phyloP scores from a whole-genome alignment of 2,329 filamentous ascomycete species.

The Diaporthe humulicola region DNA sequence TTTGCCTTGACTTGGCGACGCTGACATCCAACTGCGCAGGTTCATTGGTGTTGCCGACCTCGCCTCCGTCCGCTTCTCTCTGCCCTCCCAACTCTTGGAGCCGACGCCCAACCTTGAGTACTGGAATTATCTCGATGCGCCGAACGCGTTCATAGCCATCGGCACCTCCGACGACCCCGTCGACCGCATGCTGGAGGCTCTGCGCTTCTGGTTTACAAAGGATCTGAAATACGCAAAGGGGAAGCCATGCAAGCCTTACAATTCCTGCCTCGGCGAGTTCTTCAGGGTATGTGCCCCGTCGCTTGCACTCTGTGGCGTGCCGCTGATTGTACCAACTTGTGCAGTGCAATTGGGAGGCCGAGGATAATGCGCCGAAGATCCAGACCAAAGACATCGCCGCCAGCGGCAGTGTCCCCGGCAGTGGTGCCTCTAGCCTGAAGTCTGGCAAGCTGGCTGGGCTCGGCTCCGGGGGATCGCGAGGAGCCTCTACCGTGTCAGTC shows the following conservation, averaged over 20 bases:
- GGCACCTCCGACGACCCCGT: conserved; percentile 92
- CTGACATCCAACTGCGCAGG: conserved; percentile 61
- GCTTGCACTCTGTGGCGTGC: not conserved
- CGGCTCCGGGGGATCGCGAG: conserved; percentile 53
- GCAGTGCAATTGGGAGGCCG: conserved; percentile 95
- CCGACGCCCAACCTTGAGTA: conserved; percentile 98
- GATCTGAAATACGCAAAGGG: conserved; percentile 99
- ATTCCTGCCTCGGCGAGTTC: conserved; percentile 96
- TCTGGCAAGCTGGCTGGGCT: conserved; percentile 52
- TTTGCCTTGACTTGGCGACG: conserved; percentile 43
- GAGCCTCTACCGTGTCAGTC: conserved; percentile 65
- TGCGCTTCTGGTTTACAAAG: conserved; percentile 99
- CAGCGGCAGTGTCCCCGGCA: conserved; percentile 51
- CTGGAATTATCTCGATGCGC: conserved; percentile 97
- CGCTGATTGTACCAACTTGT: conserved; percentile 39
- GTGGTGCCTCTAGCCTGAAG: conserved; percentile 63
- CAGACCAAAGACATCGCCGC: conserved; percentile 59
- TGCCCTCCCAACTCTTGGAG: conserved; percentile 95
- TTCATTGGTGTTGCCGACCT: conserved; percentile 98
- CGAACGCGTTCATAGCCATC: conserved; percentile 86
- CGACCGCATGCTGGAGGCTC: conserved; percentile 93
- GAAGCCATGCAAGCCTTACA: conserved; percentile 99
- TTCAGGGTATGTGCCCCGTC: conserved; percentile 78
- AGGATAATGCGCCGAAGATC: conserved; percentile 80
- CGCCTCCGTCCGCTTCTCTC: conserved; percentile 93